Evolutionary conservation across 177 flowering plant species (phyloP), one percentile per base, ranked within the genome.

Genomic region (Telopea speciosissima): DNA sequence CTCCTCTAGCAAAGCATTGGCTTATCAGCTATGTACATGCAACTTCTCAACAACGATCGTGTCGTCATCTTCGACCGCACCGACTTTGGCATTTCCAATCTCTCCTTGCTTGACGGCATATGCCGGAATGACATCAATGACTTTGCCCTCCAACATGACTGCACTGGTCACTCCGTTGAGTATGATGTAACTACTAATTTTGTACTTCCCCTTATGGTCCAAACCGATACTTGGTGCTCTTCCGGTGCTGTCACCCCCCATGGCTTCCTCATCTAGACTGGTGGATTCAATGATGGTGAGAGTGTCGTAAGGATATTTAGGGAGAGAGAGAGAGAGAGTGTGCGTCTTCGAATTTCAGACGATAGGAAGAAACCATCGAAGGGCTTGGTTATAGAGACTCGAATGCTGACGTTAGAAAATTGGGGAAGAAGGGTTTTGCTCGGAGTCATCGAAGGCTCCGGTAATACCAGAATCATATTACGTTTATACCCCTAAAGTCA

Each of bases 21-120:
- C 31, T 75, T 90, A 12, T 70, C 84, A 0, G 86, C 89, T 64
- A 89, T 91, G 97, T 95, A 91, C 87, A 88, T 89, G 92, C 92
- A 87, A 44, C 86, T 90, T 58, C 86, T 92, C 31, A 60, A 80
- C 79, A 90, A 31, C 33, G 33, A 31, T 31, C 33, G 33, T 31
- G 33, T 31, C 33, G 5, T 31, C 33, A 31, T 31, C 33, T 31
- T 31, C 33, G 33, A 31, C 33, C 85, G 95, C 3, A 90, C 95
- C 3, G 90, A 88, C 69, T 90, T 85, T 63, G 95, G 97, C 25
- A 36, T 0, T 0, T 92, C 97, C 0, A 86, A 92, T 66, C 62
- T 92, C 52, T 75, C 90, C 0, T 69, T 91, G 5, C 86, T 91
- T 0, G 69, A 62, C 16, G 86, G 86, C 2, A 72, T 77, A 31